A percentile compares a stretch with the other conserved stretches of the same genome.
Evolutionary conservation across 1,284 basidiomycete species (phyloP).

Genomic region (Leccinum pachyderme): DNA sequence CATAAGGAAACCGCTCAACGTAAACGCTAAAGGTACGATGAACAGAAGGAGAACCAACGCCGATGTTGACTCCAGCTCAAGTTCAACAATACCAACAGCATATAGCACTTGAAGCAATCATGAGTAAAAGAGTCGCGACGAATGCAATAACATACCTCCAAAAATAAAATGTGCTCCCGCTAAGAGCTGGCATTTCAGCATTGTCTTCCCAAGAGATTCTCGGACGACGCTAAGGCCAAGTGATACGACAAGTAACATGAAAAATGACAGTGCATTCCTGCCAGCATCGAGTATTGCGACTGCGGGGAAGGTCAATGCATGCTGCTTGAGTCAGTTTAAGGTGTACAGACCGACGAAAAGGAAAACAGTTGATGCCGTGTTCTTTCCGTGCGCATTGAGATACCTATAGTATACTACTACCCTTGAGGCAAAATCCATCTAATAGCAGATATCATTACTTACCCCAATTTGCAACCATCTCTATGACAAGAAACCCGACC

Average conservation of each 20-base stretch:
- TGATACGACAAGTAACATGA: constrained; percentile 90
- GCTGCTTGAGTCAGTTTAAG: not conserved
- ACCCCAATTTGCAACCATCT: constrained; percentile 92
- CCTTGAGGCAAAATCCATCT: constrained; percentile 1
- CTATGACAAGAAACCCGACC: constrained; percentile 85
- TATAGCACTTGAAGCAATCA: constrained; percentile 65
- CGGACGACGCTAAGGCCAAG: constrained; percentile 84
- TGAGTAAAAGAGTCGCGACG: not conserved
- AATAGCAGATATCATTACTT: constrained; percentile 15
- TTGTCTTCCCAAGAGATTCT: constrained; percentile 75
- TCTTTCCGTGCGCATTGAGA: constrained; percentile 84
- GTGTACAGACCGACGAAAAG: constrained; percentile 72
- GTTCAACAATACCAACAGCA: constrained; percentile 88
- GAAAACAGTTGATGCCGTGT: constrained; percentile 75
- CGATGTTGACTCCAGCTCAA: constrained; percentile 87
- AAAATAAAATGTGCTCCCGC: constrained; percentile 89
- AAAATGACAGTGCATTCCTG: constrained; percentile 92
- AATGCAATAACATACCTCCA: constrained; percentile 59
- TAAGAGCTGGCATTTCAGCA: constrained; percentile 76
- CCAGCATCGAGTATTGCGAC: constrained; percentile 92
- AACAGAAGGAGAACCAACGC: constrained; percentile 78
- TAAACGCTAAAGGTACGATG: constrained; percentile 92
- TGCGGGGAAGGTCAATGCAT: constrained; percentile 27
- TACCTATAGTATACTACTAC: constrained; percentile 78
- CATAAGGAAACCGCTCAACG: constrained; percentile 89